phyloP scores from a whole-genome alignment of 2,329 filamentous ascomycete species.

The Hymenotorrendiella dingleyae region DNA sequence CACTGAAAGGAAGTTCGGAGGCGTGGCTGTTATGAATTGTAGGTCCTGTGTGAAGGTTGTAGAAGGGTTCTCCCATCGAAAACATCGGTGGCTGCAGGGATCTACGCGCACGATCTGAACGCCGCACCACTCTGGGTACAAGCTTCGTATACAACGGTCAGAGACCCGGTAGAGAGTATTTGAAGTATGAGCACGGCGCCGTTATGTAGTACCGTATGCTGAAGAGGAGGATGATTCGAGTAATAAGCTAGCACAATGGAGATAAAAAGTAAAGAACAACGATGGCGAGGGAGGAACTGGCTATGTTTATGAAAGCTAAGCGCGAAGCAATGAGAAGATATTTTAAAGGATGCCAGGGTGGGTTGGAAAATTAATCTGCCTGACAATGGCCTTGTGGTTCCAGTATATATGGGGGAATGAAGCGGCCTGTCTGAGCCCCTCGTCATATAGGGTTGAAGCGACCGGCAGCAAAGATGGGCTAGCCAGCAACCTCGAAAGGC shows the following conservation, averaged over 20 bases:
- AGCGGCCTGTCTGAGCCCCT: not conserved
- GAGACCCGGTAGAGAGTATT: too few species aligned
- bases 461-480: not conserved
- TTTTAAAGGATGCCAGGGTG: not conserved
- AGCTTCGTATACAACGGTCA: not conserved
- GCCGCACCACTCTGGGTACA: not conserved
- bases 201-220: not conserved
- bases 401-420: constrained; percentile 3
- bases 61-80: constrained; percentile 7
- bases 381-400: constrained; percentile 1
- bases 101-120: constrained; percentile 1
- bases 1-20: constrained; percentile 20
- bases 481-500: too few species aligned
- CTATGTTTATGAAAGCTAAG: too few species aligned
- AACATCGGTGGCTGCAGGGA: constrained; percentile 8
- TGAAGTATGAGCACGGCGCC: not conserved
- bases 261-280: not conserved
- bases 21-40: constrained; percentile 9
- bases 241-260: not conserved
- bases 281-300: constrained; percentile 1
- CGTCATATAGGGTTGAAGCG: not conserved
- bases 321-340: constrained; percentile 13
- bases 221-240: not conserved
- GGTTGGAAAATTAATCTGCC: not conserved
- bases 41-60: constrained; percentile 11